phyloP scores from a whole-genome alignment of 1,284 basidiomycete genomes.

The Somion occarium region DNA sequence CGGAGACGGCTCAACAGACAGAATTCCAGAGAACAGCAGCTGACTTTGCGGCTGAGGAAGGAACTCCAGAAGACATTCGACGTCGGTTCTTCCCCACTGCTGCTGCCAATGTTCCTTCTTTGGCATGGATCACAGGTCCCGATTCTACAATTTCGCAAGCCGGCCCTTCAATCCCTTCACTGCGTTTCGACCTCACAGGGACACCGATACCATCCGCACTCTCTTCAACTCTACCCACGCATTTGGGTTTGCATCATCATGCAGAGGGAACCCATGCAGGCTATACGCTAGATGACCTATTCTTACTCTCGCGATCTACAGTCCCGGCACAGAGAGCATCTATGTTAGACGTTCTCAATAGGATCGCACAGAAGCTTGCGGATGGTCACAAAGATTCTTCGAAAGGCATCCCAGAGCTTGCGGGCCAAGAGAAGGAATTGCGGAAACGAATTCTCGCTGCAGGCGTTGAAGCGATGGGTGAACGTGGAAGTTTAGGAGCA shows the following conservation, averaged over 20 bases:
- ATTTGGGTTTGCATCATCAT: constrained; percentile 90
- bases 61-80: constrained; percentile 80
- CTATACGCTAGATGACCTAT: constrained; percentile 86
- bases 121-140: constrained; percentile 65
- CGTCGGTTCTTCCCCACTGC: constrained; percentile 79
- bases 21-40: constrained; percentile 8
- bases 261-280: constrained; percentile 77
- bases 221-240: constrained; percentile 61
- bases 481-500: constrained; percentile 64
- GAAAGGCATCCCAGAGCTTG: constrained; percentile 34
- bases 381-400: constrained; percentile 19
- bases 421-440: constrained; percentile 42
- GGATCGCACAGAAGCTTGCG: constrained; percentile 46
- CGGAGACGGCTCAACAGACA: not conserved
- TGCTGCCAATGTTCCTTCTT: constrained; percentile 59
- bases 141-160: constrained; percentile 10
- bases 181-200: constrained; percentile 77
- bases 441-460: constrained; percentile 59
- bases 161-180: constrained; percentile 21
- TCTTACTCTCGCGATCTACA: constrained; percentile 77
- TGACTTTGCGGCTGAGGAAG: constrained; percentile 47
- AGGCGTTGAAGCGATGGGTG: constrained; percentile 57
- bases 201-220: constrained; percentile 50
- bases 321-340: constrained; percentile 81
- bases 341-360: constrained; percentile 74